A percentile compares a stretch with the other conserved stretches of the same genome.
These are phyloP conservation scores for Paracoccidioides brasiliensis DNA, from an alignment of 2,329 filamentous ascomycete species.

Conservation along the genomic window DNA sequence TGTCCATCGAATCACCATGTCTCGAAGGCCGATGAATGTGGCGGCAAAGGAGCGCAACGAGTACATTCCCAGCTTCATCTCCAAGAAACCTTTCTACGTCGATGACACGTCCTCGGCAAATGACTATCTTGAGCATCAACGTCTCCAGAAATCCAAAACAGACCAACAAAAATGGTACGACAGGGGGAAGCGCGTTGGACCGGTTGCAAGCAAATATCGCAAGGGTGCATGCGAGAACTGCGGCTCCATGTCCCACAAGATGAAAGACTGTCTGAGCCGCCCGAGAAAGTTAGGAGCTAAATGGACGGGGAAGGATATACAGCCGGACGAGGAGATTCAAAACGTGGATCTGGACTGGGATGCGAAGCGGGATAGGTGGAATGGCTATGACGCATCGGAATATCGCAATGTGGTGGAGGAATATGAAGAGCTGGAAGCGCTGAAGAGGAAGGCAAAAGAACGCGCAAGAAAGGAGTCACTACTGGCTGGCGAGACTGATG, in stretches of 20 bases:
- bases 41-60: conserved; percentile 80
- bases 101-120: conserved; percentile 59
- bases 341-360: conserved; percentile 87
- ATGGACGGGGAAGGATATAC: conserved; percentile 85
- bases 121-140: conserved; percentile 95
- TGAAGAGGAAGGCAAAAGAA: conserved; percentile 45
- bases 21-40: conserved; percentile 40
- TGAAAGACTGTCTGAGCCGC: conserved; percentile 80
- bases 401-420: conserved; percentile 81
- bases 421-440: conserved; percentile 70
- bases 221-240: conserved; percentile 99
- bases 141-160: conserved; percentile 57
- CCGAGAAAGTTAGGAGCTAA: conserved; percentile 81
- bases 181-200: conserved; percentile 68
- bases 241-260: conserved; percentile 91
- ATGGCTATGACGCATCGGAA: conserved; percentile 85
- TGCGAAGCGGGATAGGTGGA: conserved; percentile 94
- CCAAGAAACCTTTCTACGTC: conserved; percentile 93
- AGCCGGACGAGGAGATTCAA: conserved; percentile 78
- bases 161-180: conserved; percentile 76
- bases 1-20: conserved; percentile 17
- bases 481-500: conserved; percentile 45
- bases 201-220: conserved; percentile 88
- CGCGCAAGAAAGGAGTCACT: conserved; percentile 37
- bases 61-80: conserved; percentile 97